Percentiles rank a stretch among this genome's conserved stretches.
Conservation (phyloP, 495 filamentous ascomycete species). For the Echria macrotheca region DNA sequence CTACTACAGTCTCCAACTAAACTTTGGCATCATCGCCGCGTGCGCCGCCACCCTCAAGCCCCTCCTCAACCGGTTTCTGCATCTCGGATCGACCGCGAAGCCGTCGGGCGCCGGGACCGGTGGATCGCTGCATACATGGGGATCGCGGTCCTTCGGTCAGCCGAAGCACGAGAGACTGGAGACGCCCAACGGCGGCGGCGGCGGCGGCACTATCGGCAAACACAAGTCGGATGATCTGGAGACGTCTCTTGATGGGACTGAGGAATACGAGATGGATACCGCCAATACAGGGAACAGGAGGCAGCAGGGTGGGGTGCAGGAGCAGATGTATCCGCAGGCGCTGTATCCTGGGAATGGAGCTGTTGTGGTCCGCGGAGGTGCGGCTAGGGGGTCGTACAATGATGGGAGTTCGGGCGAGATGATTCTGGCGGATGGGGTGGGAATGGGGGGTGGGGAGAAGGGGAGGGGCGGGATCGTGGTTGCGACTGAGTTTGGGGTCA, state of each 20-base stretch:
- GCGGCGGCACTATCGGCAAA: too few species aligned
- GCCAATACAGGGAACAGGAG: not conserved
- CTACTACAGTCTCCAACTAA: slow-evolving; percentile 18
- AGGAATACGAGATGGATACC: not conserved
- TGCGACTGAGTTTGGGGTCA: slow-evolving; percentile 11
- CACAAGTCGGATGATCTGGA: not conserved
- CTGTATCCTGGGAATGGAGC: not conserved
- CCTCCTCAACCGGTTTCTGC: slow-evolving; percentile 12
- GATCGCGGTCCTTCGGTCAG: not conserved
- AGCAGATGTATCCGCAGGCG: not conserved
- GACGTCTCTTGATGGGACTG: too few species aligned
- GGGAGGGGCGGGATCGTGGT: slow-evolving; percentile 9
- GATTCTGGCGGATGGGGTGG: slow-evolving; percentile 4
- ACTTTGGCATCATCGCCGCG: slow-evolving; percentile 18
- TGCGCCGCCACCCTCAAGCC: slow-evolving; percentile 19
- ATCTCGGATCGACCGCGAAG: slow-evolving; percentile 3
- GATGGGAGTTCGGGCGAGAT: slow-evolving; percentile 12
- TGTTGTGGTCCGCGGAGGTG: not conserved
- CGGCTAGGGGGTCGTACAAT: not conserved
- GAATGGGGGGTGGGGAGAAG: not conserved
- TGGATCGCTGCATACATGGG: not conserved
- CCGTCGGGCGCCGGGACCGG: not conserved
- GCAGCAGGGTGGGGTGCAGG: not conserved
- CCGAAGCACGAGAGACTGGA: not conserved
- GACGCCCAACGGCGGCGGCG: not conserved